Conservation (phyloP, 441 rosid species). For the Pelargonium fulgidum region DNA sequence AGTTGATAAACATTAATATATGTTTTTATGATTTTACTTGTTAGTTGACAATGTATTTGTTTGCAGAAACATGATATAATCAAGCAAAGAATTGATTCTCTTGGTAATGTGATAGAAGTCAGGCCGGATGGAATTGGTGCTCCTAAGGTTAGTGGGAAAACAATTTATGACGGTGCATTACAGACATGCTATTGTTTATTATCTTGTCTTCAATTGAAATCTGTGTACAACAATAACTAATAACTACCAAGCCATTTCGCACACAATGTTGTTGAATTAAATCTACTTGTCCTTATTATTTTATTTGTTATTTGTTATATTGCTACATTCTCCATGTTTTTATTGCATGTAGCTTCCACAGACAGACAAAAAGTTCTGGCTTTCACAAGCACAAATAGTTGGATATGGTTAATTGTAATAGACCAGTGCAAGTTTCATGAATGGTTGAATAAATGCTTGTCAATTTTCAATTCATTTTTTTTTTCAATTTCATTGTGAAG, state of each 20-base stretch:
- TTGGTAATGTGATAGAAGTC: constrained; percentile 41
- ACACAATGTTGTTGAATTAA: too few species aligned
- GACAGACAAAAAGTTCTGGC: neutral
- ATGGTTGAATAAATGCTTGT: neutral
- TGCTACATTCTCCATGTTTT: too few species aligned
- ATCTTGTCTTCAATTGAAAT: neutral
- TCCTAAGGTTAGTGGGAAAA: constrained; percentile 36
- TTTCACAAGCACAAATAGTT: neutral
- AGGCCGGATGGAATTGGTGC: constrained; percentile 50
- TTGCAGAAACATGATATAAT: constrained; percentile 47
- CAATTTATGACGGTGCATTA: neutral
- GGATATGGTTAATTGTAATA: neutral
- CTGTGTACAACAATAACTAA: too few species aligned
- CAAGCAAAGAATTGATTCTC: constrained; percentile 45
- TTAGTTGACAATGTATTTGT: neutral
- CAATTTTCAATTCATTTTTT: neutral
- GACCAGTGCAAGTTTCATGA: neutral
- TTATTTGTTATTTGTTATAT: neutral
- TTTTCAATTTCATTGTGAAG: neutral
- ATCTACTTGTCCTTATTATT: too few species aligned
- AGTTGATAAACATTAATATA: neutral
- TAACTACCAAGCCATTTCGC: too few species aligned
- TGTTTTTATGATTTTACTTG: neutral
- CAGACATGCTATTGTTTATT: neutral
- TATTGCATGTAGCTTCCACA: neutral